phyloP scores from a whole-genome alignment of 345 rosid species.

The Limnanthes douglasii region DNA sequence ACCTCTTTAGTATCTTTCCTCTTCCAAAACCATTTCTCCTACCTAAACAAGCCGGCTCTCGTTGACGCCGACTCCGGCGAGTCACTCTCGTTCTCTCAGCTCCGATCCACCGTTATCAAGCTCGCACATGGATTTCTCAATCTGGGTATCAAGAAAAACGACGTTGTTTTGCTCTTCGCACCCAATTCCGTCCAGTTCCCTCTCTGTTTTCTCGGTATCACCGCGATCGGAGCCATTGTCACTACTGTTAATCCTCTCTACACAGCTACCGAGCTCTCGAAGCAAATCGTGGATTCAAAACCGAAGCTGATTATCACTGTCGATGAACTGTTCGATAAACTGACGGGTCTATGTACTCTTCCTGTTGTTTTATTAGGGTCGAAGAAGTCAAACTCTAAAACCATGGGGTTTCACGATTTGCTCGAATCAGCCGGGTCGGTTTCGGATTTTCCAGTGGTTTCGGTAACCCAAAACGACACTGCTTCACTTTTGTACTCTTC shows the following conservation, averaged over 20 bases:
- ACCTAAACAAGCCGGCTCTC: conserved; percentile 47
- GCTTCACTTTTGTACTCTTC: conserved; percentile 76
- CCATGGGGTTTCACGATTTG: conserved; percentile 27
- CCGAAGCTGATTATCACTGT: conserved; percentile 60
- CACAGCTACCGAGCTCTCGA: conserved; percentile 40
- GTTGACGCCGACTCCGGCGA: conserved; percentile 44
- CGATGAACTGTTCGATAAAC: conserved; percentile 40
- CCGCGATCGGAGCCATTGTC: conserved; percentile 53
- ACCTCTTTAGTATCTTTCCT: conserved; percentile 43
- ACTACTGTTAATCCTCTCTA: conserved; percentile 76
- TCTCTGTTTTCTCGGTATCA: conserved; percentile 53
- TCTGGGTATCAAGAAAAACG: conserved; percentile 49
- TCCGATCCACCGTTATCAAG: conserved; percentile 40
- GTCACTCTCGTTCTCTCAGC: conserved; percentile 40
- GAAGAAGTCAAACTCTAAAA: conserved; percentile 11
- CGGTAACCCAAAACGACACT: conserved; percentile 39
- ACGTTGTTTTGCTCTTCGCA: conserved; percentile 53
- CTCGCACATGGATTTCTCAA: conserved; percentile 50
- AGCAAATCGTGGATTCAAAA: conserved; percentile 52
- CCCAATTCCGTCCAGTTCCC: conserved; percentile 75
- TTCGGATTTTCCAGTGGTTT: conserved; percentile 25
- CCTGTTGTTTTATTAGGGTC: conserved; percentile 42
- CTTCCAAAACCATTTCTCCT: conserved; percentile 40
- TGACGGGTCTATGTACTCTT: conserved; percentile 38
- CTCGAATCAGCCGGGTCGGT: conserved; percentile 26